These are phyloP conservation scores for Colletotrichum simmondsii DNA, from an alignment of 2,329 filamentous ascomycete species.

Conservation along the genomic window DNA sequence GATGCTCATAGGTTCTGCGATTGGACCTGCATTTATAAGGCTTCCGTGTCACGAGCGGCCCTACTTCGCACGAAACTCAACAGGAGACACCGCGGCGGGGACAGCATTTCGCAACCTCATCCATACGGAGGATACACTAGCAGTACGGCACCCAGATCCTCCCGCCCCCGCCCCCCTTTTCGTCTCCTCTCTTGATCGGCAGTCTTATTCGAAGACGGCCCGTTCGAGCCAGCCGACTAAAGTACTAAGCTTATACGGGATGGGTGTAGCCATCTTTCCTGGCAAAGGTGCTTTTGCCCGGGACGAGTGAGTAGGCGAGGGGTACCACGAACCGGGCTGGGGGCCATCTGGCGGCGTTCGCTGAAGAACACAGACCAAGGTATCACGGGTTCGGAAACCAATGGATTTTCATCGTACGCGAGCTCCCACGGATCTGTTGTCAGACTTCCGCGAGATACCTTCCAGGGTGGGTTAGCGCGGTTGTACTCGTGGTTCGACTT, in stretches of 20 bases:
- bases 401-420: conserved; percentile 31
- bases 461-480: conserved; percentile 6
- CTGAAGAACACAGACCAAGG: conserved; percentile 25
- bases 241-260: conserved; percentile 25
- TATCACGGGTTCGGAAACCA: conserved; percentile 23
- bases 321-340: conserved; percentile 12
- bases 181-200: background rate
- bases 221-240: background rate
- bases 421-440: conserved; percentile 27
- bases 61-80: conserved; percentile 31
- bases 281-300: background rate
- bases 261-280: background rate
- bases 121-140: background rate
- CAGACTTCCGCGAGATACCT: conserved; percentile 4
- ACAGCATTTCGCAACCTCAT: background rate
- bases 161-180: too few relatives aligned
- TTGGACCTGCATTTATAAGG: conserved; percentile 9
- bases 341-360: background rate
- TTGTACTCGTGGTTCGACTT: conserved; percentile 6
- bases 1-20: background rate
- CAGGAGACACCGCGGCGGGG: conserved; percentile 2
- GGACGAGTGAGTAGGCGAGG: background rate
- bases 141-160: background rate
- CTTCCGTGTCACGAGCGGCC: conserved; percentile 28
- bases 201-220: background rate